phyloP scores from a whole-genome alignment of 371 early-diverging fungal genomes.

The Mucor plumbeus region DNA sequence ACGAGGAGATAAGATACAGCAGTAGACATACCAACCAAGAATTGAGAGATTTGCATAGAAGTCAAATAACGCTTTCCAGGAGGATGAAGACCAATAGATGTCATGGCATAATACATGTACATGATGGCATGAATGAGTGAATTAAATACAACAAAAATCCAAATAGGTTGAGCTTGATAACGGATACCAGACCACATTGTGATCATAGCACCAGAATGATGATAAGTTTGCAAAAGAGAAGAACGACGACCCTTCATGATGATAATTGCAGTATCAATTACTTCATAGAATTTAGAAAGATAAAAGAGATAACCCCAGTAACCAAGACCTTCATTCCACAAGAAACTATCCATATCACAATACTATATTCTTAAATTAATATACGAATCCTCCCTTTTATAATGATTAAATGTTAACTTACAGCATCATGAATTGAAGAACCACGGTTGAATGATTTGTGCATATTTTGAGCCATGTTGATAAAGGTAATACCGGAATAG shows the following conservation, averaged over 20 bases:
- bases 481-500: slow-evolving; percentile 75
- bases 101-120: slow-evolving; percentile 88
- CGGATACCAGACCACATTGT: slow-evolving; percentile 82
- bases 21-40: slow-evolving; percentile 77
- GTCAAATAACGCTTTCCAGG: slow-evolving; percentile 88
- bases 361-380: slow-evolving; percentile 38
- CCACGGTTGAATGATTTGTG: slow-evolving; percentile 49
- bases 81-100: slow-evolving; percentile 77
- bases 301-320: slow-evolving; percentile 86
- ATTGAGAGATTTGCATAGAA: slow-evolving; percentile 87
- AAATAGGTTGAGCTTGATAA: slow-evolving; percentile 77
- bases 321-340: slow-evolving; percentile 76
- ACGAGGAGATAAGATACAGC: slow-evolving; percentile 74
- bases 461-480: slow-evolving; percentile 64
- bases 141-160: slow-evolving; percentile 89
- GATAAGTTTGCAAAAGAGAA: slow-evolving; percentile 86
- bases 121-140: slow-evolving; percentile 91
- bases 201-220: slow-evolving; percentile 89
- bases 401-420: slow-evolving; percentile 39
- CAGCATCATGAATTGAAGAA: slow-evolving; percentile 46
- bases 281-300: slow-evolving; percentile 88
- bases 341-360: slow-evolving; percentile 69
- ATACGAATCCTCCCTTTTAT: neutral
- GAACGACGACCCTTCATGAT: slow-evolving; percentile 81
- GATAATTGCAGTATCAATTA: slow-evolving; percentile 87